Evolutionary conservation across 2,329 filamentous ascomycete genomes (phyloP), one percentile per base, ranked within the genome.

Genomic region (Chaetomiaceae sp.): DNA sequence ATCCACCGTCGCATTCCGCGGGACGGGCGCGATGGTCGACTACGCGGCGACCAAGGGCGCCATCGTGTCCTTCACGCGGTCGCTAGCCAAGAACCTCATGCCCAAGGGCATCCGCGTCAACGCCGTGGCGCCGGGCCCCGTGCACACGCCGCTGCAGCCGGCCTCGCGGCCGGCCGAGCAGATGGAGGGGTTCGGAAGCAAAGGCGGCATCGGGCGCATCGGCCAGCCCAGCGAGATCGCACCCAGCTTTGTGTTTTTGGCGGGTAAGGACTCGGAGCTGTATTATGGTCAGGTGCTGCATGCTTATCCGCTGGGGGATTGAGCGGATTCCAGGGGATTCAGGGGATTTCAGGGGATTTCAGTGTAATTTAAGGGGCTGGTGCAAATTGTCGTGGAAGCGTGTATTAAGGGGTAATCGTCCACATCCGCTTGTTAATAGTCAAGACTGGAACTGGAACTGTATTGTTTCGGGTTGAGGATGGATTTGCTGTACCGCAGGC

Each of bases 31-130:
- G 16, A 73, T 80, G 67, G 63, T 81, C 2, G 79, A 82, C 60
- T 82, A 82, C 57, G 68, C 74, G 3, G 66, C 77, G 1, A 81
- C 77, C 5, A 83, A 83, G 59, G 79, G 77, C 6, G 78, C 78
- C 20, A 79, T 83, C 50, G 70, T 73, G 2, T 73, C 73, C 0
- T 82, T 82, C 56, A 82, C 79, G 0, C 67, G 73, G 12, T 68
- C 76, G 5, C 64, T 82, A 33, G 71, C 77, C 0, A 70, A 75
- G 54, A 73, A 82, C 49, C 65, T 81, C 4, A 67, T 74, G n/a
- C 67, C 73, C 1, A 78, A 76, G 58, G 80, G 79, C 2, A 82
- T 83, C 48, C 68, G 77, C 2, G 77, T 82, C 37, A 82, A 74
- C 5, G 69, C 68, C 0, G 68, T 73, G 0, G 71, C 71, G 0